Evolutionary conservation across 495 filamentous ascomycete species (phyloP), one percentile per base, ranked within the genome.

Genomic region (Filosporella fistucella): DNA sequence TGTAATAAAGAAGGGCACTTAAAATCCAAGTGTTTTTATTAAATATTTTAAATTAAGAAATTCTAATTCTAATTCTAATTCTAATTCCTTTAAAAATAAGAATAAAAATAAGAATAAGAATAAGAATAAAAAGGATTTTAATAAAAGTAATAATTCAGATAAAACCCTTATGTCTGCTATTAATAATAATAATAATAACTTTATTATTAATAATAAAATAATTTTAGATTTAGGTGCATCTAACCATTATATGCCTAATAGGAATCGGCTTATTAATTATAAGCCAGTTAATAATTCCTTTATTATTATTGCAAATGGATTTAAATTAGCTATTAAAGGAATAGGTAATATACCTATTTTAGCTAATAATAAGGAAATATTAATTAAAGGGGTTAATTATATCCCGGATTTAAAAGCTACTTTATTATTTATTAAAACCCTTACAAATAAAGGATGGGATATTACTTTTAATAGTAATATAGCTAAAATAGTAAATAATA

Each of bases 301-400:
- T 42, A 34, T 42, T 8, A 18, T 26, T 1, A 18, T 49, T 28
- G 38, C 46, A 3, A 42, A 49, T 22, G 22, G 46, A 9, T 21
- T 22, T 20, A 41, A 42, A 29, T 1, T 49, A 34, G 12, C 2
- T 9, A 49, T 49, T 24, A n/a, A 26, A 42, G 36, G 37, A 12
- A 42, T 42, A 30, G 34, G 46, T 6, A 24, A 42, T 42, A 49
- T 49, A 20, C 46, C 46, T 41, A 18, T 49, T 22, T 20, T 49
- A 20, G 42, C 25, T 4, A 38, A 29, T 42, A 42, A 42, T 35
- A 42, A 33, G 22, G 46, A 49, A 14, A 28, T 49, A 30, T 42
- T 49, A 49, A 42, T 49, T 4, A 49, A 13, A 4, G 24, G 34
- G 1, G 37, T 49, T 49, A 49, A 42, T 34, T 49, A 49, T 33